Base-by-base conservation (phyloP, 495 filamentous ascomycete species). In the Cercophora scortea region DNA sequence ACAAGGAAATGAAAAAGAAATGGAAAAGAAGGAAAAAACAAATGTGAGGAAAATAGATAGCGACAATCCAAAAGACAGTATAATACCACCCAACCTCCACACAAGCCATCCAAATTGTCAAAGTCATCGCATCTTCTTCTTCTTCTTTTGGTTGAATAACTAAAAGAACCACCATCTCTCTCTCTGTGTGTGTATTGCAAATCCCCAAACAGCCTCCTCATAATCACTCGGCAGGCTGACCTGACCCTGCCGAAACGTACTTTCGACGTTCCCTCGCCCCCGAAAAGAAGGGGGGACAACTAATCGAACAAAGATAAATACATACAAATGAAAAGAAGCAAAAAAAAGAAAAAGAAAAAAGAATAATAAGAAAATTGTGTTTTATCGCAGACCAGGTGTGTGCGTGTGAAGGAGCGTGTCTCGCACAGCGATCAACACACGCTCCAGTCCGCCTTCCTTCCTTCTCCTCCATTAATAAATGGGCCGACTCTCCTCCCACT, bases 391-490 rank as follows among this genome's bases (percentile, higher is more conserved):
- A 25, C 25, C 25, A 25, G 25, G 25, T 2, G 25, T 25, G 25
- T 25, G 25, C 5, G 25, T 25, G 25, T 8, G 9, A 4, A 17
- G 3, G 3, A 6, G 13, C 16, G 41, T 16, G 41, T 16, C 3
- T 13, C n/a, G 16, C 43, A 18, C 8, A 25, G 15, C 15, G 9
- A 16, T 18, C 11, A 13, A 42, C 15, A 4, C 8, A 42, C 5
- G 4, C 7, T 13, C 13, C 7, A 2, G n/a, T 16, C 41, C 2
- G 8, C 11, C 16, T n/a, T n/a, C n/a, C n/a, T n/a, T n/a, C n/a
- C n/a, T n/a, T n/a, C n/a, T 16, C n/a, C 3, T 15, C 13, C 25
- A 46, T 75, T 60, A 87, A 59, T 86, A 87, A 52, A 86, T 82
- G 15, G 83, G 79, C 56, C 83, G 68, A 17, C 81, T 74, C 57